Conservation (phyloP, 2,329 filamentous ascomycete species). For the Stagonosporopsis tanaceti region DNA sequence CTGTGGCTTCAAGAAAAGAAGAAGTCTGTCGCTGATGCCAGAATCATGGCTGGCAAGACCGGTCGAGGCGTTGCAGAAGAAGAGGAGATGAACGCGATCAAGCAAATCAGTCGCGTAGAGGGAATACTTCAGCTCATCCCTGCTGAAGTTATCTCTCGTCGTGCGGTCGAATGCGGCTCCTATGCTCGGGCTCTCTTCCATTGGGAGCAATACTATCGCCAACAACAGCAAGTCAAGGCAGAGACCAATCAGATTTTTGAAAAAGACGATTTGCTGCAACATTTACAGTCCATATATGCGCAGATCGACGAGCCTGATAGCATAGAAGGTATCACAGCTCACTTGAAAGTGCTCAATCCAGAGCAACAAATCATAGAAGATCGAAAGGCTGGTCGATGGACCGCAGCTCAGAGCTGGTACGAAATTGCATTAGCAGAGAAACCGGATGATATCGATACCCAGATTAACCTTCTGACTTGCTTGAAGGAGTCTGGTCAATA, state of each 20-base stretch:
- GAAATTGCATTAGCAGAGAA: conserved; percentile 85
- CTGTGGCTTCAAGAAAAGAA: conserved; percentile 86
- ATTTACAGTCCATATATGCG: conserved; percentile 91
- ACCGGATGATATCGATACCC: conserved; percentile 77
- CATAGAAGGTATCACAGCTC: conserved; percentile 90
- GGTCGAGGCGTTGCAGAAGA: conserved; percentile 56
- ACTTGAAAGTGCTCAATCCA: conserved; percentile 85
- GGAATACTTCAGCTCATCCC: conserved; percentile 74
- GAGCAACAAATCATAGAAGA: conserved; percentile 94
- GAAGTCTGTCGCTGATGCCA: conserved; percentile 53
- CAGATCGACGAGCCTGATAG: conserved; percentile 98
- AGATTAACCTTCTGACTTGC: conserved; percentile 84
- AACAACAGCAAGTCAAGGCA: conserved; percentile 53
- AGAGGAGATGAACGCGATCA: conserved; percentile 61
- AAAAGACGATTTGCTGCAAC: conserved; percentile 72
- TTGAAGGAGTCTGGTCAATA: conserved; percentile 96
- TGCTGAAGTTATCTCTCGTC: conserved; percentile 76
- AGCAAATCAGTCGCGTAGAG: conserved; percentile 72
- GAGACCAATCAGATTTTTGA: conserved; percentile 60
- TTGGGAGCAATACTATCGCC: conserved; percentile 87
- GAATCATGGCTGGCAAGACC: conserved; percentile 54
- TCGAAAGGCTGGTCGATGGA: conserved; percentile 91
- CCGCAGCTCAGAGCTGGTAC: conserved; percentile 96
- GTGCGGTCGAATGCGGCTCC: conserved; percentile 92
- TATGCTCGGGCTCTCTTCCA: conserved; percentile 93